Conservation (phyloP, 179 eudicot genomes). For the Heliamphora pulchella region DNA sequence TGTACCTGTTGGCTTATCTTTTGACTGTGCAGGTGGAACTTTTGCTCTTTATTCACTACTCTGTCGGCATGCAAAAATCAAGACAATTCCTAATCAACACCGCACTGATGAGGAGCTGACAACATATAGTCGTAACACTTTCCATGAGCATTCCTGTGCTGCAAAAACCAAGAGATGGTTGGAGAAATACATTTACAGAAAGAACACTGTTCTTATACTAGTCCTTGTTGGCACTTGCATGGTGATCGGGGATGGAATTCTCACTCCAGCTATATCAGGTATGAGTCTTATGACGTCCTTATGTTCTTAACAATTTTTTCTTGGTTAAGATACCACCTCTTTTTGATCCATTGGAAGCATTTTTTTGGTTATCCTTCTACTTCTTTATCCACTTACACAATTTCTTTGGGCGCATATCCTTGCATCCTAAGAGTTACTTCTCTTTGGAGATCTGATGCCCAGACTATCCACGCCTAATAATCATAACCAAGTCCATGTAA, state of each 20-base stretch:
- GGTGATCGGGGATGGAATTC: slow-evolving; percentile 83
- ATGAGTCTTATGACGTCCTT: slow-evolving; percentile 1
- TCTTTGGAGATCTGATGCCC: no score
- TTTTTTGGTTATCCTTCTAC: background rate
- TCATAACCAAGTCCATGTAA: no score
- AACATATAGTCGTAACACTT: slow-evolving; percentile 74
- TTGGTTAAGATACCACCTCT: background rate
- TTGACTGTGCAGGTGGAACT: slow-evolving; percentile 53
- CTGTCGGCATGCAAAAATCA: slow-evolving; percentile 66
- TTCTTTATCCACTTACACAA: background rate
- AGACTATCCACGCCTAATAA: no score
- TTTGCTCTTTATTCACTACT: slow-evolving; percentile 76
- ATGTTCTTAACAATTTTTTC: no score
- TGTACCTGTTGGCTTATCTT: background rate
- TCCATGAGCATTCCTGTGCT: slow-evolving; percentile 72
- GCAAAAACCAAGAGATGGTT: slow-evolving; percentile 88
- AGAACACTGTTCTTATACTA: slow-evolving; percentile 65
- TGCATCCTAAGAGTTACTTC: background rate
- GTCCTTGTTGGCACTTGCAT: slow-evolving; percentile 79
- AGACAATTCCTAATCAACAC: slow-evolving; percentile 84
- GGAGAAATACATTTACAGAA: slow-evolving; percentile 57
- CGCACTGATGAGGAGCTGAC: slow-evolving; percentile 94
- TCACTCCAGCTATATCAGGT: slow-evolving; percentile 84
- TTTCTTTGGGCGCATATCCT: no score
- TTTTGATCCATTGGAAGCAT: slow-evolving; percentile 5